phyloP scores from a whole-genome alignment of 2,329 filamentous ascomycete species.

The Beauveria medogensis region DNA sequence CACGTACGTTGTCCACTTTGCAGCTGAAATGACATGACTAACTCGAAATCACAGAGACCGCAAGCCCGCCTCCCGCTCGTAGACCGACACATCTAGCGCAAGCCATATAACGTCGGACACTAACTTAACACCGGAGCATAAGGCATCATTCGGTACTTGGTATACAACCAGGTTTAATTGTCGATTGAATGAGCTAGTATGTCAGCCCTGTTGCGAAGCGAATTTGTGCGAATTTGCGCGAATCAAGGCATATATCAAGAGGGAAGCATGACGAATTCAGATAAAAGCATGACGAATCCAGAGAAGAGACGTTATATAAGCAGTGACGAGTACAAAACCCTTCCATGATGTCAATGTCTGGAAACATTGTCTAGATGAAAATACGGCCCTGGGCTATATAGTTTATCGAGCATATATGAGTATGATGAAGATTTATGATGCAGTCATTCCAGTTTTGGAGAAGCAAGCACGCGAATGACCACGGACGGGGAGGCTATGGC shows the following conservation, averaged over 20 bases:
- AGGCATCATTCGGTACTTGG: not conserved
- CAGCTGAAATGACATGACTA: not conserved
- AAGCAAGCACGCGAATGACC: too few species aligned
- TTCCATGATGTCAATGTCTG: not conserved
- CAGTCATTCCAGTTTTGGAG: not conserved
- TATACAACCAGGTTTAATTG: not conserved
- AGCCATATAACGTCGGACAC: not conserved
- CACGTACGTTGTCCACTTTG: slow-evolving; percentile 60
- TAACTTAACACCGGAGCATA: not conserved
- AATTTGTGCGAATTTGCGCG: not conserved
- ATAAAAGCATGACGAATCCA: not conserved
- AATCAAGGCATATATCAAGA: not conserved
- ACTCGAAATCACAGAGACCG: not conserved
- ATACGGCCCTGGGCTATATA: not conserved
- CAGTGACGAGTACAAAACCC: not conserved
- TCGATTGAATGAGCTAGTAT: not conserved
- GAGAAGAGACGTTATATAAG: not conserved
- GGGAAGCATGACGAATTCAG: not conserved
- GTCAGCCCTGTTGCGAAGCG: not conserved
- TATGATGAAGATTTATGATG: not conserved
- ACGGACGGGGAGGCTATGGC: too few species aligned
- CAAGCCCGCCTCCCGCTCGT: slow-evolving; percentile 4
- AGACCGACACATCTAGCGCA: not conserved
- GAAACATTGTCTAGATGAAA: not conserved
- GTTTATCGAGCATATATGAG: slow-evolving; percentile 5